A percentile compares a stretch with the other conserved stretches of the same genome.
Conservation (phyloP, 169 alveolate genomes). For the Cyclospora cayetanensis region DNA sequence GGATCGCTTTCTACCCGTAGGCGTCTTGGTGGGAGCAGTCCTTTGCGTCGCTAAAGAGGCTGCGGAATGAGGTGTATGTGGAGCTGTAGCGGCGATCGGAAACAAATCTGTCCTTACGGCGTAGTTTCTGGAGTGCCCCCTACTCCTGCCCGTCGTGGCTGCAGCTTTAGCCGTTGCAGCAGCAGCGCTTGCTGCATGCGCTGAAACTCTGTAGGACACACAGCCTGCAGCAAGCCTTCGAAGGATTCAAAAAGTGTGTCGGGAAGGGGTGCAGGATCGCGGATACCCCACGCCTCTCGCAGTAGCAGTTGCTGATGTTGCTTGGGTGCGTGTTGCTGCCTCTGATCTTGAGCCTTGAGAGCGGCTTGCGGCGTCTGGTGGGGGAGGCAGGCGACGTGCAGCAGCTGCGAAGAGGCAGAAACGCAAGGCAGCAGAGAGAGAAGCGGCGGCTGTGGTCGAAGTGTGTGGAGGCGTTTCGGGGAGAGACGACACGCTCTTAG, state of each 20-base stretch:
- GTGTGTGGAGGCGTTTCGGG: too few species aligned
- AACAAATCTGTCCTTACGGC: not conserved
- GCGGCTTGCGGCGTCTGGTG: not conserved
- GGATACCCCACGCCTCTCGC: not conserved
- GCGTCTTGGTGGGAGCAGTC: too few species aligned
- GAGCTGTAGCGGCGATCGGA: too few species aligned
- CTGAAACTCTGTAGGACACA: not conserved
- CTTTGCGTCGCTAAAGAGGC: too few species aligned
- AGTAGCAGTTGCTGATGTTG: constrained; percentile 21
- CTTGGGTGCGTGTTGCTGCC: constrained; percentile 1
- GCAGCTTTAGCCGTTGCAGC: not conserved
- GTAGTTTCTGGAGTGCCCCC: not conserved
- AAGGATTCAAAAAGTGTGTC: not conserved
- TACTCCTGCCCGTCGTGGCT: not conserved
- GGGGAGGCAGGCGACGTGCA: not conserved
- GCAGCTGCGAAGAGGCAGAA: constrained; percentile 30
- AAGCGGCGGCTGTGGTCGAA: not conserved
- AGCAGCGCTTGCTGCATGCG: constrained; percentile 15
- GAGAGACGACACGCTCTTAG: too few species aligned
- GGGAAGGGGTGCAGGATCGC: not conserved
- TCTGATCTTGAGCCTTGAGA: not conserved
- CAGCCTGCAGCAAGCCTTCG: constrained; percentile 28
- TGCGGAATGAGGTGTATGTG: too few species aligned
- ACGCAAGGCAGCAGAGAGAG: not conserved
- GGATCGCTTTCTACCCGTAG: too few species aligned